Conservation (phyloP, 2,329 filamentous ascomycete genomes). For the Lachnellula suecica region DNA sequence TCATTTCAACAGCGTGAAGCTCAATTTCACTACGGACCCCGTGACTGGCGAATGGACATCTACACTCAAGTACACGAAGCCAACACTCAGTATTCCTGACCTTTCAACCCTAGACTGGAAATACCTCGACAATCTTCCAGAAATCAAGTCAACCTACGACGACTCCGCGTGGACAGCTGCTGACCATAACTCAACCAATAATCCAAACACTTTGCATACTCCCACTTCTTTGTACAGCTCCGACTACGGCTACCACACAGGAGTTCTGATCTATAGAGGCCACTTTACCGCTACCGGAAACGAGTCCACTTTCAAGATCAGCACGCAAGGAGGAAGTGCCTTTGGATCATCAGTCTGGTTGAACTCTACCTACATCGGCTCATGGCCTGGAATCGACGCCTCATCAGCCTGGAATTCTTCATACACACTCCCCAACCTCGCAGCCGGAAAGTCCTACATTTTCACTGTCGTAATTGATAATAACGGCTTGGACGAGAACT, state of each 20-base stretch:
- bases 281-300: constrained; percentile 63
- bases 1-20: constrained; percentile 57
- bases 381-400: constrained; percentile 56
- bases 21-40: constrained; percentile 39
- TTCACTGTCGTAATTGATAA: constrained; percentile 72
- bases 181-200: constrained; percentile 57
- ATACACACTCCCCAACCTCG: constrained; percentile 54
- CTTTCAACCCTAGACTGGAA: constrained; percentile 65
- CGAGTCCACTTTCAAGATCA: constrained; percentile 56
- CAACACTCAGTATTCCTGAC: constrained; percentile 53
- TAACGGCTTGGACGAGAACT: constrained; percentile 70
- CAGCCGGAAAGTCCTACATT: constrained; percentile 52
- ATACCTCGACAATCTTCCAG: constrained; percentile 69
- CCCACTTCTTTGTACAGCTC: constrained; percentile 65
- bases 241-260: constrained; percentile 74
- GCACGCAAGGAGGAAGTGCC: constrained; percentile 64
- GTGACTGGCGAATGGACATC: constrained; percentile 50
- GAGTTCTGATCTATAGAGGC: constrained; percentile 68
- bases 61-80: constrained; percentile 48
- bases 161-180: constrained; percentile 67
- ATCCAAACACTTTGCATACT: constrained; percentile 56
- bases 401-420: constrained; percentile 51
- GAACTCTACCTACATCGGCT: constrained; percentile 61
- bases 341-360: constrained; percentile 70
- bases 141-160: constrained; percentile 62